Percentiles rank a stretch among this genome's conserved stretches.
phyloP scores from a whole-genome alignment of 2,329 filamentous ascomycete genomes.

The Macroventuria anomochaeta region DNA sequence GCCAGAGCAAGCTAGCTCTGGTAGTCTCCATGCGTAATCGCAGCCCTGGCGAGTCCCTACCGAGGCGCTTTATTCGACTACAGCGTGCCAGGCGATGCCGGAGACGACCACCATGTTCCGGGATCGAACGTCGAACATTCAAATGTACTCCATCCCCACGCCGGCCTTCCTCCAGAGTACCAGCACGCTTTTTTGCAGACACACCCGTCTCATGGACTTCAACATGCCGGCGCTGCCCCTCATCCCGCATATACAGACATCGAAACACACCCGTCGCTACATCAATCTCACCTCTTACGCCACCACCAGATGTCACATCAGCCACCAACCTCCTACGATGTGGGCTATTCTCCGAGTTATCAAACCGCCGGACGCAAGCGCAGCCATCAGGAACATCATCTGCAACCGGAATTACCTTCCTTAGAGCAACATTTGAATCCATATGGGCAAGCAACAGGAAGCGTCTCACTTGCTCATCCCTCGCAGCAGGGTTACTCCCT shows the following conservation, averaged over 20 bases:
- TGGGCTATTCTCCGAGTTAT: constrained; percentile 43
- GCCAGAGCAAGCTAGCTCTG: constrained; percentile 58
- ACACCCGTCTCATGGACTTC: constrained; percentile 47
- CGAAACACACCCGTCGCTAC: constrained; percentile 45
- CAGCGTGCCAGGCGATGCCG: constrained; percentile 52
- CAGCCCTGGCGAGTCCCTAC: constrained; percentile 58
- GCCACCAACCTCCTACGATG: constrained; percentile 47
- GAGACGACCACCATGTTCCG: constrained; percentile 50
- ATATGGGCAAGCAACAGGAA: constrained; percentile 47
- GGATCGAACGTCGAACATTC: constrained; percentile 52
- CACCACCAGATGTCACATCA: constrained; percentile 48
- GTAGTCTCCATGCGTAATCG: constrained; percentile 59
- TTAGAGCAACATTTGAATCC: constrained; percentile 49
- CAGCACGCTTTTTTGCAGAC: constrained; percentile 48
- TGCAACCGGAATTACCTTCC: constrained; percentile 48
- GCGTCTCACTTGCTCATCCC: constrained; percentile 50
- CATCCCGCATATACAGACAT: constrained; percentile 51
- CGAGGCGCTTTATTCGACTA: constrained; percentile 57
- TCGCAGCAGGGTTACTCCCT: constrained; percentile 48
- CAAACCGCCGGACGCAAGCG: constrained; percentile 51
- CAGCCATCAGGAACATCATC: constrained; percentile 52
- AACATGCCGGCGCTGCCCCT: constrained; percentile 45
- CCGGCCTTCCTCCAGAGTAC: constrained; percentile 44
- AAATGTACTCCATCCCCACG: constrained; percentile 50
- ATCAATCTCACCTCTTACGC: constrained; percentile 44